Evolutionary conservation across 2,329 filamentous ascomycete species (phyloP), one percentile per base, ranked within the genome.

Genomic region (Aureobasidium sp.): DNA sequence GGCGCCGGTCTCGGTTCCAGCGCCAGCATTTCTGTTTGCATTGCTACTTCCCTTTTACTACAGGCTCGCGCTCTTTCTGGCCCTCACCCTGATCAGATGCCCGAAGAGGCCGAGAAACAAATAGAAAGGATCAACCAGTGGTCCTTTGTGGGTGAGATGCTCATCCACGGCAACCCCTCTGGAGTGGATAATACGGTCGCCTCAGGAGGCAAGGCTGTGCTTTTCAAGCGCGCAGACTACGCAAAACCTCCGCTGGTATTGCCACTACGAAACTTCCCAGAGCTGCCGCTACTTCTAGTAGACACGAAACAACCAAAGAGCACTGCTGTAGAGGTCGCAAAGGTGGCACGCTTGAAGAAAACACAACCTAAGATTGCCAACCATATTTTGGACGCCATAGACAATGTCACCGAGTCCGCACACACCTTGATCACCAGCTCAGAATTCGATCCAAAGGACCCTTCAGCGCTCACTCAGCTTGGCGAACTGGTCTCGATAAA

Each of bases 171-270:
- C 42, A 97, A 96, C 70, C 94, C 94, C 0, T 96, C 91, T 0
- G 94, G 94, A 0, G 90, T 99, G 47, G 94, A 99, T 76, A 99
- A 99, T 74, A 99, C 94, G 3, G 93, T 99, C 32, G 83, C 93
- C 13, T 89, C 92, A 13, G 90, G 95, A 69, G 94, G 94, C 62
- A 97, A 96, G 76, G 94, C 92, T 0, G 91, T 99, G 1, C 80
- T 97, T 3, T 99, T 96, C 77, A 88, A 93, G 70, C 83, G 92
- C 58, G 82, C 79, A 55, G 88, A 95, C 71, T 90, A 92, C 73
- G 68, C 55, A 50, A 87, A 88, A 71, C 90, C 92, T 3, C 91
- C 93, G 0, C 77, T 78, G 0, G 91, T 97, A 5, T 83, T 81
- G 11, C 84, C 91, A 1, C 75, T 99, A 1, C 90, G 88, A 77